These are phyloP conservation scores for Yamadazyma triangularis DNA, from an alignment of 1,139 yeast genomes.

Conservation along the genomic window DNA sequence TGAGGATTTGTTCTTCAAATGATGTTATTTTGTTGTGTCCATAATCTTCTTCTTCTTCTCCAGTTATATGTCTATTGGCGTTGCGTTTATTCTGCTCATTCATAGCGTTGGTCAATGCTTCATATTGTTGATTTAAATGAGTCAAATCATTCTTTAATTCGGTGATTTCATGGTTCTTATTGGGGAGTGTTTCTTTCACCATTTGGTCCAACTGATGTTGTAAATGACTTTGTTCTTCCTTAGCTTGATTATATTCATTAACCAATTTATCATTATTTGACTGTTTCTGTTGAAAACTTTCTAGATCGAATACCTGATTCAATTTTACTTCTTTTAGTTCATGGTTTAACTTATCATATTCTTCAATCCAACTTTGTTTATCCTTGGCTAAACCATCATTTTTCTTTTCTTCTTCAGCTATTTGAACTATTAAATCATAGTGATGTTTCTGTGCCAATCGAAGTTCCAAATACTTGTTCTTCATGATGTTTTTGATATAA, in stretches of 20 bases:
- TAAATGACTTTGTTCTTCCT: slow-evolving; percentile 11
- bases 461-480: slow-evolving; percentile 40
- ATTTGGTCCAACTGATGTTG: slow-evolving; percentile 9
- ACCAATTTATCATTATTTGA: background rate
- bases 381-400: slow-evolving; percentile 2
- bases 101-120: too few species aligned
- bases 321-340: slow-evolving; percentile 8
- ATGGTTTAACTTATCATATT: slow-evolving; percentile 15
- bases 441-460: slow-evolving; percentile 15
- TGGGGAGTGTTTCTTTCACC: slow-evolving; percentile 12
- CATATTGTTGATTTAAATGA: slow-evolving; percentile 10
- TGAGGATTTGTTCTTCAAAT: slow-evolving; percentile 14
- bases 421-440: slow-evolving; percentile 4
- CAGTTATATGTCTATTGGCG: too few species aligned
- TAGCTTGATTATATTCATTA: slow-evolving; percentile 1
- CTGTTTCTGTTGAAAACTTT: background rate
- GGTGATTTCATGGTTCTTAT: slow-evolving; percentile 22
- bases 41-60: background rate
- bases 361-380: slow-evolving; percentile 10
- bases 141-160: slow-evolving; percentile 12
- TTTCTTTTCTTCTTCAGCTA: background rate
- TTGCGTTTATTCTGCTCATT: too few species aligned
- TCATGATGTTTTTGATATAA: slow-evolving; percentile 50
- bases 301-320: slow-evolving; percentile 3
- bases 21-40: background rate